Base-by-base conservation (phyloP, 2,329 filamentous ascomycete genomes). In the Exophiala phaeomuriformis region DNA sequence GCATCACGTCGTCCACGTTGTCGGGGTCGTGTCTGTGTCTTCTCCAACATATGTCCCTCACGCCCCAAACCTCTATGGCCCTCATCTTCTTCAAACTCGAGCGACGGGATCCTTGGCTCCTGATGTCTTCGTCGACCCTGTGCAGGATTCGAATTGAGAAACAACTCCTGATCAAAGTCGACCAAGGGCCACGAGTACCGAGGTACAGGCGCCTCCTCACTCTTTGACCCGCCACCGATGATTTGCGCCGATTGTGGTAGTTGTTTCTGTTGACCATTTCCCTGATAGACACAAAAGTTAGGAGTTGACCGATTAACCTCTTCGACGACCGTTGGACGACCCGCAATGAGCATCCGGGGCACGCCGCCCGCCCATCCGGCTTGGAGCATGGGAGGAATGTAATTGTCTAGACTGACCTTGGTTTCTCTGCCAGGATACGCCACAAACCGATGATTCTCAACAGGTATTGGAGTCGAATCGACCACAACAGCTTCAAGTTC, bases 141-240 rank as follows among this genome's bases (percentile, higher is more conserved):
- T 35, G 50, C 27, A 33, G 51, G 49, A 10, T 56, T 33, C 9
- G 47, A 44, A 37, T 58, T 58, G 42, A 58, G 29, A 28, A 58
- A 58, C 19, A 58, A 35, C 19, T 55, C 56, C 31, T 58, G 33
- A n/a, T 46, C 31, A 29, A 56, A 51, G 35, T 58, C 56, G 32
- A 58, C 53, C 43, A 56, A 43, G 3, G 56, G 56, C 49, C 53
- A 53, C 27, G 36, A 37, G 30, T 58, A 58, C 7, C n/a, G n/a
- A n/a, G n/a, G n/a, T n/a, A n/a, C n/a, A n/a, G n/a, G n/a, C n/a
- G n/a, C n/a, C n/a, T n/a, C n/a, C n/a, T n/a, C n/a, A n/a, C n/a
- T n/a, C n/a, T n/a, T n/a, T n/a, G n/a, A n/a, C n/a, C n/a, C n/a
- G n/a, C n/a, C n/a, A n/a, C n/a, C n/a, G n/a, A n/a, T n/a, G n/a